These are phyloP conservation scores for Periconia digitata DNA, from an alignment of 2,329 filamentous ascomycete species.

Conservation along the genomic window DNA sequence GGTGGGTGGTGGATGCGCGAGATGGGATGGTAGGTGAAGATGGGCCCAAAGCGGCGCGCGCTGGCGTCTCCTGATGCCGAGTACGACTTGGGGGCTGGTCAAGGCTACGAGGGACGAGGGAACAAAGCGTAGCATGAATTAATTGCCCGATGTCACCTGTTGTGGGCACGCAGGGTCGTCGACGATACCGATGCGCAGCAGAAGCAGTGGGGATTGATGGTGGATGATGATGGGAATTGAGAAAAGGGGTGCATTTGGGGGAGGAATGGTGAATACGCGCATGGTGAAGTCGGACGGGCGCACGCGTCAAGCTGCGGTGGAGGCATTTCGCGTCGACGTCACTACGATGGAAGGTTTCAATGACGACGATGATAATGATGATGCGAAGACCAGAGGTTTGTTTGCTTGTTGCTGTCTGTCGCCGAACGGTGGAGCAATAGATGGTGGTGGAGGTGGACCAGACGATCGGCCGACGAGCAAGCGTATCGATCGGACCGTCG, in stretches of 20 bases:
- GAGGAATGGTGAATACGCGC: background rate
- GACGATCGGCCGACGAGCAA: background rate
- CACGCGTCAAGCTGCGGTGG: background rate
- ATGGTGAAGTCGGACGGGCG: background rate
- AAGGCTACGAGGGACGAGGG: conserved; percentile 4
- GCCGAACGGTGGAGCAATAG: background rate
- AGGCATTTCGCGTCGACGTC: conserved; percentile 5
- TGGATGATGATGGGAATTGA: background rate
- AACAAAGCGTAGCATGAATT: conserved; percentile 34
- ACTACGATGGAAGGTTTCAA: background rate
- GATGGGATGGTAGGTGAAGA: conserved; percentile 6
- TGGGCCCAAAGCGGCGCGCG: conserved; percentile 15
- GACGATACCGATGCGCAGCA: conserved; percentile 6
- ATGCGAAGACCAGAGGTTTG: no score
- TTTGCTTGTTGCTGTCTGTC: no score
- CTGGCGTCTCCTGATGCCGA: conserved; percentile 20
- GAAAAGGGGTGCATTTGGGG: background rate
- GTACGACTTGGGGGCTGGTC: conserved; percentile 18
- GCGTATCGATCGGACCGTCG: background rate
- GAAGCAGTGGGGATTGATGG: background rate
- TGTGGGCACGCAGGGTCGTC: background rate
- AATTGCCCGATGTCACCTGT: conserved; percentile 8
- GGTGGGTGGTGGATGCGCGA: background rate
- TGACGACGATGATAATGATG: conserved; percentile 4
- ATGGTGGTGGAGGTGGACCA: background rate